These are phyloP conservation scores for Apiotrichum gamsii DNA, from an alignment of 1,284 basidiomycete species.

Conservation along the genomic window DNA sequence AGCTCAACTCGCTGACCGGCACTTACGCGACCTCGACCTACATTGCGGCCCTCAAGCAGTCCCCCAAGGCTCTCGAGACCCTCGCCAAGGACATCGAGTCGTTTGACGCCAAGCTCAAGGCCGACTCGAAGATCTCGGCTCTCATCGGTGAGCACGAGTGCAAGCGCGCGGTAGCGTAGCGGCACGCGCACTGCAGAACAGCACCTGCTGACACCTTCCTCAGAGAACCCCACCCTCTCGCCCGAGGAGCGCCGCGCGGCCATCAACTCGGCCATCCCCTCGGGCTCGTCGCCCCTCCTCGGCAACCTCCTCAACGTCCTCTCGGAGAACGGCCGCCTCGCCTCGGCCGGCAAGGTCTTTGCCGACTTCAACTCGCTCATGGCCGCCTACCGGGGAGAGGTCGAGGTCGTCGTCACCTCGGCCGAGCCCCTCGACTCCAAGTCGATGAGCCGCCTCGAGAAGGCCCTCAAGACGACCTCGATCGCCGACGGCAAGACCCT, in stretches of 20 bases:
- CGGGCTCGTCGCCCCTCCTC: constrained; percentile 70
- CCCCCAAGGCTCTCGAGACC: constrained; percentile 55
- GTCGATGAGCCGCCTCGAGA: constrained; percentile 72
- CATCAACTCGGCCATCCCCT: constrained; percentile 60
- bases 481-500: constrained; percentile 77
- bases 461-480: constrained; percentile 74
- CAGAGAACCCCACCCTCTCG: constrained; percentile 80
- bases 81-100: constrained; percentile 75
- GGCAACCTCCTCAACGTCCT: constrained; percentile 88
- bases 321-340: constrained; percentile 87
- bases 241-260: constrained; percentile 65
- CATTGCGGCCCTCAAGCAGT: constrained; percentile 82
- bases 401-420: constrained; percentile 87
- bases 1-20: constrained; percentile 50
- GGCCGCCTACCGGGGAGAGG: constrained; percentile 83
- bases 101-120: constrained; percentile 62
- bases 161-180: not conserved
- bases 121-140: constrained; percentile 58
- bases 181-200: not conserved
- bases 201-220: not conserved
- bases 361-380: constrained; percentile 88
- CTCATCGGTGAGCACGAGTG: constrained; percentile 59
- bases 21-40: constrained; percentile 96
- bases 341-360: constrained; percentile 77
- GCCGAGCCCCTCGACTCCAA: constrained; percentile 66